A percentile compares a stretch with the other conserved stretches of the same genome.
Conservation (phyloP, 129 eudicot genomes). For the Kitagawia praeruptora region DNA sequence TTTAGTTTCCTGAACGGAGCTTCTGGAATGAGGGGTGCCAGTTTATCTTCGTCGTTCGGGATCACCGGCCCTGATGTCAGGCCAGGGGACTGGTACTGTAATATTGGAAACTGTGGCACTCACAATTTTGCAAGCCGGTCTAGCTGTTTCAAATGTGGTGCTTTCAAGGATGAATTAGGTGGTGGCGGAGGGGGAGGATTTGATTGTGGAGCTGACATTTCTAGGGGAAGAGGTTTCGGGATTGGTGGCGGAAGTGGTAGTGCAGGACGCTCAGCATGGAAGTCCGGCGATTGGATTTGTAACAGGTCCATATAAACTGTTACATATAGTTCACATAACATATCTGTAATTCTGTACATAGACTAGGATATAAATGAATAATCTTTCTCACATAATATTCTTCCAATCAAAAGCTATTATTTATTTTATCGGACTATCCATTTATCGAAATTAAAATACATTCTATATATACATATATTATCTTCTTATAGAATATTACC, state of each 20-base stretch:
- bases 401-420: too few relatives aligned
- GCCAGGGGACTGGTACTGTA: conserved; percentile 99
- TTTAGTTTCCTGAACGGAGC: conserved; percentile 36
- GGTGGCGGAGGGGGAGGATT: conserved; percentile 33
- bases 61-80: conserved; percentile 87
- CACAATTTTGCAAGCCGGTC: conserved; percentile 99
- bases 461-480: too few relatives aligned
- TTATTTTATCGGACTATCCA: too few relatives aligned
- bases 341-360: too few relatives aligned
- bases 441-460: too few relatives aligned
- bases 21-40: conserved; percentile 5
- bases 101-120: conserved; percentile 76
- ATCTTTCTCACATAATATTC: too few relatives aligned
- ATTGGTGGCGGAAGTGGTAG: conserved; percentile 41
- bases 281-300: conserved; percentile 99
- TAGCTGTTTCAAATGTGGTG: conserved; percentile 96
- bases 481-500: too few relatives aligned
- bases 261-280: conserved; percentile 66
- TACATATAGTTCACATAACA: not conserved
- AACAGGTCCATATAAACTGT: conserved; percentile 31
- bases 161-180: conserved; percentile 64
- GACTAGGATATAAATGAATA: too few relatives aligned
- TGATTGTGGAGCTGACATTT: conserved; percentile 32
- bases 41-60: conserved; percentile 31
- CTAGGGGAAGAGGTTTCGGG: conserved; percentile 33